phyloP scores from a whole-genome alignment of 1,139 yeast species.

The Waltiozyma sp. region DNA sequence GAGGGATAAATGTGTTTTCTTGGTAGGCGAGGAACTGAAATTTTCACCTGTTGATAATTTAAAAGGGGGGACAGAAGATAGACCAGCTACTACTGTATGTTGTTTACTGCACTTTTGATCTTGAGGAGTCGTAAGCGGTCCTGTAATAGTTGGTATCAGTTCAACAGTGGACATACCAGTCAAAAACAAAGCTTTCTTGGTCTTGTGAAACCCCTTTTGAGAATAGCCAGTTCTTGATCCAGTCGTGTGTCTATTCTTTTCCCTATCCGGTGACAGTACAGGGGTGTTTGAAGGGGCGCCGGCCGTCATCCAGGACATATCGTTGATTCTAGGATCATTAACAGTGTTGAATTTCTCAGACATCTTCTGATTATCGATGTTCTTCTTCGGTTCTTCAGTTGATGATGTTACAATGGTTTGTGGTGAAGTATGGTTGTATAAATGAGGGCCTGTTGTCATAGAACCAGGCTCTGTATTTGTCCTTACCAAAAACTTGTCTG shows the following conservation, averaged over 20 bases:
- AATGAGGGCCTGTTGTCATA: background rate
- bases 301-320: background rate
- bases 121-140: background rate
- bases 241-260: background rate
- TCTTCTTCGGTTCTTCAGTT: background rate
- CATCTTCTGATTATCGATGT: background rate
- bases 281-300: conserved; percentile 10
- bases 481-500: background rate
- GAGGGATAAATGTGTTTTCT: background rate
- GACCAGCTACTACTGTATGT: background rate
- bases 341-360: background rate
- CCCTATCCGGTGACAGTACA: conserved; percentile 3
- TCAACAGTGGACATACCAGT: background rate
- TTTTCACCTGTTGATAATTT: background rate
- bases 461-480: background rate
- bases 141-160: background rate
- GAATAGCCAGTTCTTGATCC: background rate
- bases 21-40: background rate
- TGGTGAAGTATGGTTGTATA: too few relatives aligned
- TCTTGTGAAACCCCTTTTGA: background rate
- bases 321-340: background rate
- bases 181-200: background rate
- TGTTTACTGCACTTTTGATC: background rate
- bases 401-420: background rate
- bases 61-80: background rate